phyloP scores from a whole-genome alignment of 2,329 filamentous ascomycete species.

The Gnomoniopsis smithogilvyi region DNA sequence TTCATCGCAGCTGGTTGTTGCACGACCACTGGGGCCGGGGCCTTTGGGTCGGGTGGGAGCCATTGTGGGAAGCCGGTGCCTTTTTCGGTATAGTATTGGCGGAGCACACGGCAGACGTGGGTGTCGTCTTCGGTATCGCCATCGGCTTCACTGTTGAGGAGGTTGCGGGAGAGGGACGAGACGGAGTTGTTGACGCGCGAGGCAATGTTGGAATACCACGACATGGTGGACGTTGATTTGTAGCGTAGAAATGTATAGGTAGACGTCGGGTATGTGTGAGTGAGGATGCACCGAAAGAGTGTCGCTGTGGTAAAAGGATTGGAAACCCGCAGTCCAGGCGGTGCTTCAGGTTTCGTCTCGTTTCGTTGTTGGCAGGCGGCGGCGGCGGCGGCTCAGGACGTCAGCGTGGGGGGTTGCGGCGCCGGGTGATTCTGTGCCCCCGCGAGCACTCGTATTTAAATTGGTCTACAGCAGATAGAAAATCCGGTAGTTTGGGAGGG shows the following conservation, averaged over 20 bases:
- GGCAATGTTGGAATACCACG: conserved; percentile 76
- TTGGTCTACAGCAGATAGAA: neutral
- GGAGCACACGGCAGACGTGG: conserved; percentile 88
- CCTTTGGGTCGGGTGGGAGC: conserved; percentile 88
- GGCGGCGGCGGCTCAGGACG: neutral
- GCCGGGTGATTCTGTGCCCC: neutral
- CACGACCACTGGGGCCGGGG: conserved; percentile 52
- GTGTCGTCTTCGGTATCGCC: conserved; percentile 85
- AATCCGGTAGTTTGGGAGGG: neutral
- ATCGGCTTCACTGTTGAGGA: conserved; percentile 60
- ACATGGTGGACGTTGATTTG: conserved; percentile 47
- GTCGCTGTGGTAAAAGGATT: neutral
- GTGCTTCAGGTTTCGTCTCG: conserved; percentile 5
- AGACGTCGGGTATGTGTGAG: neutral
- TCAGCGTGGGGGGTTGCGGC: neutral
- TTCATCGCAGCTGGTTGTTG: conserved; percentile 38
- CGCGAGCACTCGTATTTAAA: neutral
- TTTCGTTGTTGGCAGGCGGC: neutral
- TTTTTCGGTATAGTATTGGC: conserved; percentile 90
- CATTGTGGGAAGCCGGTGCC: conserved; percentile 76
- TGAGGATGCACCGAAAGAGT: neutral
- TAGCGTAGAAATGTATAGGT: neutral
- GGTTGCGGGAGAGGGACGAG: conserved; percentile 52
- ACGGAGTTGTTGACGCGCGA: conserved; percentile 63
- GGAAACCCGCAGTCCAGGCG: neutral